Evolutionary conservation across 1,139 yeast genomes (phyloP).

Genomic region (Ogataea hybrid): DNA sequence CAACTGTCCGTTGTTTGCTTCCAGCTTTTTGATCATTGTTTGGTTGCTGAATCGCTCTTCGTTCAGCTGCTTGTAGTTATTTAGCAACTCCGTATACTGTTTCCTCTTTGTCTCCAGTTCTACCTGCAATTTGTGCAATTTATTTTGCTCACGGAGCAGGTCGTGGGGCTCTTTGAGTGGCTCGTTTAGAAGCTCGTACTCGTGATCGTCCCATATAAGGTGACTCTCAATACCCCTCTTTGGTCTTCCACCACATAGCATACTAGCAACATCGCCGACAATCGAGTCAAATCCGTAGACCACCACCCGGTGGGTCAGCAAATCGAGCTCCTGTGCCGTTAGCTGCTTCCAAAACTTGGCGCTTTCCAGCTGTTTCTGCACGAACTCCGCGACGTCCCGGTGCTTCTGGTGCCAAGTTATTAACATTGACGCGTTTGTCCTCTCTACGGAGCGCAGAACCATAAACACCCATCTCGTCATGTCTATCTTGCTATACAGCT

Average conservation of each 20-base stretch:
- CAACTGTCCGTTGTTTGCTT: conserved; percentile 20
- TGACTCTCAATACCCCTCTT: conserved; percentile 2
- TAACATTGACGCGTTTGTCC: conserved; percentile 16
- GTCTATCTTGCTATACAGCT: conserved; percentile 16
- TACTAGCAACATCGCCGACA: conserved; percentile 18
- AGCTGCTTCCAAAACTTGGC: conserved; percentile 24
- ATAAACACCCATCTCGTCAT: conserved; percentile 23
- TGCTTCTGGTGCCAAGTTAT: conserved; percentile 13
- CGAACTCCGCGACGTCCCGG: conserved; percentile 15
- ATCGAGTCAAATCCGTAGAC: conserved; percentile 26
- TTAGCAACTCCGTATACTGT: conserved; percentile 26
- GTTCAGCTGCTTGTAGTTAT: conserved; percentile 31
- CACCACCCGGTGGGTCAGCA: conserved; percentile 17
- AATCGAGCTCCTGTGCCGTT: conserved; percentile 7
- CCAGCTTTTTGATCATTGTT: conserved; percentile 20
- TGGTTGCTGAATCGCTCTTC: conserved; percentile 31
- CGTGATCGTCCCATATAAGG: conserved; percentile 14
- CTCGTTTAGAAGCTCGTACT: conserved; percentile 12
- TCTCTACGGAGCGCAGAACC: conserved; percentile 24
- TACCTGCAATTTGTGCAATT: conserved; percentile 10
- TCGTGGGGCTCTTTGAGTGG: conserved; percentile 8
- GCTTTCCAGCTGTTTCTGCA: conserved; percentile 12
- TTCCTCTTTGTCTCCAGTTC: conserved; percentile 17
- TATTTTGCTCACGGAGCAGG: conserved; percentile 10
- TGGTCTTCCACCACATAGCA: conserved; percentile 5